phyloP scores from a whole-genome alignment of 495 filamentous ascomycete species.

The Chaetomium cochliodes region DNA sequence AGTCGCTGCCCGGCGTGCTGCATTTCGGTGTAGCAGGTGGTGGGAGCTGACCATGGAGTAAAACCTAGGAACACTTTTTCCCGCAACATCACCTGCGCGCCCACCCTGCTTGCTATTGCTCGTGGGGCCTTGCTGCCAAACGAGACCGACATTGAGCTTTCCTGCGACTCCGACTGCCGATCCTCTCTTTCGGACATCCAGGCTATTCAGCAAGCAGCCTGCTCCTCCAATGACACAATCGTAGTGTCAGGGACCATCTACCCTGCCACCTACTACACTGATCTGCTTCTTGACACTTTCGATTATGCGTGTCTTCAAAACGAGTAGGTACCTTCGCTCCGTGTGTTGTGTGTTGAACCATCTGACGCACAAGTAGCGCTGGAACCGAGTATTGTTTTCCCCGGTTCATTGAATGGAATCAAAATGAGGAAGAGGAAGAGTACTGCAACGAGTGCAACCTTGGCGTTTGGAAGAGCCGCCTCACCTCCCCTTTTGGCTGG shows the following conservation, averaged over 20 bases:
- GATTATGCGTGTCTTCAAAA: neutral
- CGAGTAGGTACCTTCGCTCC: constrained; percentile 1
- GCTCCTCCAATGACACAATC: neutral
- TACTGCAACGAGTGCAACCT: neutral
- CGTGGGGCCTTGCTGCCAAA: constrained; percentile 1
- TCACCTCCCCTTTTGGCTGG: constrained; percentile 1
- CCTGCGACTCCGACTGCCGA: constrained; percentile 1
- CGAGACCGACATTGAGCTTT: neutral
- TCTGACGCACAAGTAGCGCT: neutral
- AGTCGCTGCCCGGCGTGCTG: neutral
- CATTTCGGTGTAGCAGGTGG: neutral
- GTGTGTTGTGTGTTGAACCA: neutral
- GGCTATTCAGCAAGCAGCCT: constrained; percentile 3
- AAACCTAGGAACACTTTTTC: neutral
- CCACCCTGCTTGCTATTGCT: neutral
- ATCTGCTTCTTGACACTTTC: constrained; percentile 1
- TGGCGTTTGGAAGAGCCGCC: constrained; percentile 4
- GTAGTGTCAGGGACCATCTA: neutral
- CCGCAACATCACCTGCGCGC: constrained; percentile 2
- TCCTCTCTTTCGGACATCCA: neutral
- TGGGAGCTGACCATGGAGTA: neutral
- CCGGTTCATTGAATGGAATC: constrained; percentile 2
- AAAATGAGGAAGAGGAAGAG: neutral
- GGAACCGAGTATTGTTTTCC: neutral
- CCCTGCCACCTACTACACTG: neutral